These are phyloP conservation scores for Leccinum longicurvipes DNA, from an alignment of 768 basidiomycete genomes.

Conservation along the genomic window DNA sequence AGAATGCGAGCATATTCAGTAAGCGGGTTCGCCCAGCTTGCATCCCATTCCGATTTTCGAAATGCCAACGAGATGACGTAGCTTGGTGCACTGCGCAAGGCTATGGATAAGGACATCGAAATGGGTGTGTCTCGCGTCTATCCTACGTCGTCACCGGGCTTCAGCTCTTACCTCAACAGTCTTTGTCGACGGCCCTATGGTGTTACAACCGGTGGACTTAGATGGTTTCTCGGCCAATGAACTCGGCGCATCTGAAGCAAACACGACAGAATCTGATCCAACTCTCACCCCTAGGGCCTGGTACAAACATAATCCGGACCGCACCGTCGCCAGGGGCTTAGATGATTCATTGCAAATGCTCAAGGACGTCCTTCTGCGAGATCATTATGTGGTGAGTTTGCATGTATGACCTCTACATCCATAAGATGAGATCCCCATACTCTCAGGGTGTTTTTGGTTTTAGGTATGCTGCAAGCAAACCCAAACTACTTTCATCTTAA, in stretches of 20 bases:
- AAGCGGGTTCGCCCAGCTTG: slow-evolving; percentile 52
- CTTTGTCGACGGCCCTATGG: slow-evolving; percentile 68
- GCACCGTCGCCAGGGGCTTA: slow-evolving; percentile 51
- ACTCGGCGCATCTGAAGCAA: slow-evolving; percentile 39
- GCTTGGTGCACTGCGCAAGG: slow-evolving; percentile 72
- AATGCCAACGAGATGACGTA: slow-evolving; percentile 24
- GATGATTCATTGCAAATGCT: slow-evolving; percentile 54
- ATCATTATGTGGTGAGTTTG: slow-evolving; percentile 61
- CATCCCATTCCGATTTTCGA: neutral
- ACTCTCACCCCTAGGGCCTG: slow-evolving; percentile 61
- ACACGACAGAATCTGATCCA: slow-evolving; percentile 41
- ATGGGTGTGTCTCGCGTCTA: slow-evolving; percentile 42
- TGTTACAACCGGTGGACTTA: slow-evolving; percentile 66
- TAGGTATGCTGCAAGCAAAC: slow-evolving; percentile 42
- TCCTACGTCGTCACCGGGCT: neutral
- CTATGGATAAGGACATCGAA: slow-evolving; percentile 61
- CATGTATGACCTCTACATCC: neutral
- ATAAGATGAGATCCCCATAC: neutral
- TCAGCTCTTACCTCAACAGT: slow-evolving; percentile 40
- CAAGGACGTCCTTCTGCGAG: slow-evolving; percentile 52
- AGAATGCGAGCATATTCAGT: slow-evolving; percentile 67
- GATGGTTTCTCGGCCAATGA: slow-evolving; percentile 26
- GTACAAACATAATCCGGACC: slow-evolving; percentile 60
- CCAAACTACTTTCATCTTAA: neutral
- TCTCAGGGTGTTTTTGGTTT: slow-evolving; percentile 75